These are phyloP conservation scores for Komagataella populi DNA, from an alignment of 805 yeast genomes.

Conservation along the genomic window DNA sequence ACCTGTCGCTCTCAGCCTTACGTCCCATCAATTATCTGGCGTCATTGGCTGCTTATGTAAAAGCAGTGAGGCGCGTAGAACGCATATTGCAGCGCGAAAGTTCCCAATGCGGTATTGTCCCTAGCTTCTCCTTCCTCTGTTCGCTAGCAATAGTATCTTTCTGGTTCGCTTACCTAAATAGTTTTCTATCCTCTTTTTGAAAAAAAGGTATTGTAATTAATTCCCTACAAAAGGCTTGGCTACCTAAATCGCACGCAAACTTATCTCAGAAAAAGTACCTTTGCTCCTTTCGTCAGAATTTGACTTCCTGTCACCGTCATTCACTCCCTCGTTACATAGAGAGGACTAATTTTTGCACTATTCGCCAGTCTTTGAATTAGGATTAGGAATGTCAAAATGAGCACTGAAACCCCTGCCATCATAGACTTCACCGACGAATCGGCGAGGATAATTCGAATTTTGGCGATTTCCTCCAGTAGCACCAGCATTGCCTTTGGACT, in stretches of 20 bases:
- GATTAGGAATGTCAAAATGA: not conserved
- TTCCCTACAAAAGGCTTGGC: not conserved
- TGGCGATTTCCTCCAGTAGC: conserved; percentile 35
- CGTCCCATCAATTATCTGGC: not conserved
- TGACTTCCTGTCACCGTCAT: not conserved
- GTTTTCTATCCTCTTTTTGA: not conserved
- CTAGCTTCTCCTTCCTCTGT: no score
- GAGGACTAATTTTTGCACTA: not conserved
- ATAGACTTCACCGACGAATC: not conserved
- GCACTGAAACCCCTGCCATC: not conserved
- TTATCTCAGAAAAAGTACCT: not conserved
- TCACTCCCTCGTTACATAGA: conserved; percentile 1
- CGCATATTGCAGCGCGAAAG: not conserved
- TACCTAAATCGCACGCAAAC: not conserved
- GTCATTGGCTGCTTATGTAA: not conserved
- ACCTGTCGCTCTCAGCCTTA: not conserved
- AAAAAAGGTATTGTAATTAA: not conserved
- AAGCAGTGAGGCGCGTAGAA: not conserved
- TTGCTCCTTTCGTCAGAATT: not conserved
- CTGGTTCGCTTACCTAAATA: conserved; percentile 1
- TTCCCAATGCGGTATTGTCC: not conserved
- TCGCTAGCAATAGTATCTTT: conserved; percentile 4
- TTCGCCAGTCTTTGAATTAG: not conserved
- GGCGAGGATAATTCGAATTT: conserved; percentile 15
- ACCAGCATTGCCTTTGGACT: conserved; percentile 41